Evolutionary conservation across 1,139 yeast species (phyloP), one percentile per base, ranked within the genome.

Genomic region (Candida sanyaensis): DNA sequence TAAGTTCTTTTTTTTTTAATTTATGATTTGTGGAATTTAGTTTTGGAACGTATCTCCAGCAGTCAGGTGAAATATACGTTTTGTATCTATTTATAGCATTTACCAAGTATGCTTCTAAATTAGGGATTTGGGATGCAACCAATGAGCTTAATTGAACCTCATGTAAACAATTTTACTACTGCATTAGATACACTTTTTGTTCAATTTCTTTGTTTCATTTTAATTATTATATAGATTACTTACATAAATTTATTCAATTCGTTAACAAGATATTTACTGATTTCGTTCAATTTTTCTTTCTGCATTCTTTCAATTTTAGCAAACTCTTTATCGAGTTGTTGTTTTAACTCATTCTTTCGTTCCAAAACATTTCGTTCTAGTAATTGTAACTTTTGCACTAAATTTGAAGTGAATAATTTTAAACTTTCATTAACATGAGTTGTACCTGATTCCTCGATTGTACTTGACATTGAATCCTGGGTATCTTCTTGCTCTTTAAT

Each of bases 241-340:
- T 46, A 37, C 10, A 21, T 27, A 21, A 51, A 31, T 31, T 54
- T 51, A 34, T 53, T 39, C 27, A 55, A 46, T 44, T 54, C 54
- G 21, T 41, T 45, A 17, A 37, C 43, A 12, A 47, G 41, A 37
- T 51, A 45, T 13, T 53, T 40, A 36, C 44, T 43, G 12, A 52
- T 49, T 44, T 50, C 45, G 8, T 41, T 32, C 30, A 51, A 38
- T 36, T 51, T 50, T 6, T n/a, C 40, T 24, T 41, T 41, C 9
- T 52, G 54, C 13, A 34, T 42, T 9, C 13, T 17, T 36, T 47
- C 45, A 27, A 59, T 44, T 29, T 41, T 42, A 4, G 52, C 47
- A 34, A 59, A 52, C 23, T 53, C 56, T 5, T 37, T 10, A 13
- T 58, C 55, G n/a, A 59, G 44, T 33, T 57, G 52, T 24, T 40